Percentiles rank a stretch among this genome's conserved stretches.
Conservation (phyloP, 441 rosid species). For the Erysimum cheiri region DNA sequence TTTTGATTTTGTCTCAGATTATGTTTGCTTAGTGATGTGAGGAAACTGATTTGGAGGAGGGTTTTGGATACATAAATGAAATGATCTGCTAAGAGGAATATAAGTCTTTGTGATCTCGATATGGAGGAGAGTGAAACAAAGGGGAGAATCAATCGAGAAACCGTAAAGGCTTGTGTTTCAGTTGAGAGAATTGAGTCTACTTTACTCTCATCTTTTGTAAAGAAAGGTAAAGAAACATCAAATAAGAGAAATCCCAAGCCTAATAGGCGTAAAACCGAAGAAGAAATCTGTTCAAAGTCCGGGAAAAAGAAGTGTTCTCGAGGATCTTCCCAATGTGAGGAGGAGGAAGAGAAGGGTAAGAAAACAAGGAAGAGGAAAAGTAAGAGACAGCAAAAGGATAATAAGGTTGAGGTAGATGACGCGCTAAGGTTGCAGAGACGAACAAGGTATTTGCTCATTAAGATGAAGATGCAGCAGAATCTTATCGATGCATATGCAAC, state of each 20-base stretch:
- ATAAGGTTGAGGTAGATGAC: conserved; percentile 68
- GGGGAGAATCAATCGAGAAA: conserved; percentile 48
- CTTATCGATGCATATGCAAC: conserved; percentile 96
- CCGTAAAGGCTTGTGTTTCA: conserved; percentile 48
- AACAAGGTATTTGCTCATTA: conserved; percentile 83
- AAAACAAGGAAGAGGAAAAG: conserved; percentile 59
- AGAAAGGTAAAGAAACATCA: conserved; percentile 47
- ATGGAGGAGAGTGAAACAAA: conserved; percentile 36
- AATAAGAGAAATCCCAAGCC: conserved; percentile 48
- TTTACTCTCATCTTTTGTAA: conserved; percentile 62
- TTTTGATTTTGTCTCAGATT: conserved; percentile 18
- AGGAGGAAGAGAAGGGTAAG: conserved; percentile 45
- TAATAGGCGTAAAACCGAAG: conserved; percentile 47
- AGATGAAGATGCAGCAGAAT: conserved; percentile 96
- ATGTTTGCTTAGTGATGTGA: not conserved
- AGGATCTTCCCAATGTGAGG: conserved; percentile 37
- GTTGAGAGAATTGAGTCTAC: conserved; percentile 58
- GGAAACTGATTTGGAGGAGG: not conserved
- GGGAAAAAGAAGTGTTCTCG: conserved; percentile 49
- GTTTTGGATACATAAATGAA: too few relatives aligned
- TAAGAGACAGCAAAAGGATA: conserved; percentile 56
- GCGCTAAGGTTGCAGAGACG: conserved; percentile 87
- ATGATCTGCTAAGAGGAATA: conserved; percentile 31
- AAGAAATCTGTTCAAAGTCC: conserved; percentile 48
- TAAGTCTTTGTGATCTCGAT: conserved; percentile 24